Conservation (phyloP, 2,329 filamentous ascomycete genomes). For the Chaetomiaceae sp. region DNA sequence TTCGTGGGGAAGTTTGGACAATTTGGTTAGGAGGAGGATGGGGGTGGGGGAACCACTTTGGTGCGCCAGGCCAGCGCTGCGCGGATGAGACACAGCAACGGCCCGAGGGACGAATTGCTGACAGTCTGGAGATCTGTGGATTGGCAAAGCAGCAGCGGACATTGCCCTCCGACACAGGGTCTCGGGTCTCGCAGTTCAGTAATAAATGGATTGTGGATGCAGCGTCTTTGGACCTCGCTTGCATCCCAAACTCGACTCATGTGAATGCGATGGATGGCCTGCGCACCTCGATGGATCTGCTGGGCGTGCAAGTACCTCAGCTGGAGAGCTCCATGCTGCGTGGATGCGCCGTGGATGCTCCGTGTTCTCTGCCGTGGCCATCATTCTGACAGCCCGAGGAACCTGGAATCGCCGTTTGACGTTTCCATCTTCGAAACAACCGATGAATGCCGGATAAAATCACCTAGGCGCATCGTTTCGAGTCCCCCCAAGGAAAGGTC, state of each 20-base stretch:
- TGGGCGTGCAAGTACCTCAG: neutral
- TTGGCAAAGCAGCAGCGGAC: no score
- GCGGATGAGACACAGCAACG: no score
- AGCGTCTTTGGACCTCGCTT: neutral
- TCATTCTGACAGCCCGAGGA: neutral
- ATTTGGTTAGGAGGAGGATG: neutral
- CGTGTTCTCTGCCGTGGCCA: neutral
- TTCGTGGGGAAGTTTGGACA: conserved; percentile 16
- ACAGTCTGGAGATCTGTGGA: no score
- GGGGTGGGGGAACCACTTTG: no score
- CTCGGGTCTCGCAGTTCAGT: no score
- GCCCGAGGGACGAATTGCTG: no score
- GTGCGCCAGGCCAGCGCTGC: no score
- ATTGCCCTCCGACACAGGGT: no score
- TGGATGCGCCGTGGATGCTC: no score
- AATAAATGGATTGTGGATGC: neutral
- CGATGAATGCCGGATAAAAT: neutral
- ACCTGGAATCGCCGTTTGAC: neutral
- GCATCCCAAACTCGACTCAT: conserved; percentile 12
- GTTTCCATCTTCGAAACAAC: neutral
- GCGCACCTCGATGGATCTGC: neutral
- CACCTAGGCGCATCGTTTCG: neutral
- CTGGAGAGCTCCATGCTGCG: no score
- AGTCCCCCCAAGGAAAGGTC: no score
- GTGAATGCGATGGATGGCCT: conserved; percentile 11